A percentile compares a stretch with the other conserved stretches of the same genome.
phyloP scores from a whole-genome alignment of 2,329 filamentous ascomycete species.

The Curvularia eragrostidis region DNA sequence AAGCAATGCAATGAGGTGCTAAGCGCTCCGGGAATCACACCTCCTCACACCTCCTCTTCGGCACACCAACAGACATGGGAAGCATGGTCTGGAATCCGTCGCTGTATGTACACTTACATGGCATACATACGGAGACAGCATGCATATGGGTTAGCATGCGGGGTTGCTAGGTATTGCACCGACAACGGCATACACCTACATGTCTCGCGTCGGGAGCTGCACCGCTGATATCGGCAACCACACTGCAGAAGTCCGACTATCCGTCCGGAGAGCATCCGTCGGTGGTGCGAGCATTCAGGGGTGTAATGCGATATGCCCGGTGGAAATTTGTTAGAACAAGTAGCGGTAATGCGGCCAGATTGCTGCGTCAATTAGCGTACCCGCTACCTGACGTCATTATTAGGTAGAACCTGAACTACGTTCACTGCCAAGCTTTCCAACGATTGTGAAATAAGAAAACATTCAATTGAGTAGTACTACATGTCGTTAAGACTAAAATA shows the following conservation, averaged over 20 bases:
- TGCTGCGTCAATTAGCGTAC: neutral
- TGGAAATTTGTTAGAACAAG: neutral
- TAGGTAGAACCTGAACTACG: neutral
- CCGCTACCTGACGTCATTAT: neutral
- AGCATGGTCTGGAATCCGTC: neutral
- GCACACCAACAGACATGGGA: neutral
- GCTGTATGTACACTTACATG: neutral
- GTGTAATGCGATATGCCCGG: neutral
- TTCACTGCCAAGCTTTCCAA: neutral
- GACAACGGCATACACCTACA: neutral
- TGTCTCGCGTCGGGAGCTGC: neutral
- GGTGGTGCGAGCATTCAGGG: neutral
- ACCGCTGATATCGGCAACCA: neutral
- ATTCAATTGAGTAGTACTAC: neutral
- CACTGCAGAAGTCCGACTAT: neutral
- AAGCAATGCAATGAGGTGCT: neutral
- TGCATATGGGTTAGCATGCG: neutral
- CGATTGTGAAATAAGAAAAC: neutral
- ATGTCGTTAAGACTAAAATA: conserved; percentile 27
- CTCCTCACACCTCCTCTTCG: neutral
- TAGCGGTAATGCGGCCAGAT: neutral
- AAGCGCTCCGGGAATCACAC: neutral
- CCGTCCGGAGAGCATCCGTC: neutral
- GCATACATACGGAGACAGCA: neutral
- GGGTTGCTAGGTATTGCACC: neutral